Conservation (phyloP, 495 filamentous ascomycete genomes). For the Xylaria intraflava region DNA sequence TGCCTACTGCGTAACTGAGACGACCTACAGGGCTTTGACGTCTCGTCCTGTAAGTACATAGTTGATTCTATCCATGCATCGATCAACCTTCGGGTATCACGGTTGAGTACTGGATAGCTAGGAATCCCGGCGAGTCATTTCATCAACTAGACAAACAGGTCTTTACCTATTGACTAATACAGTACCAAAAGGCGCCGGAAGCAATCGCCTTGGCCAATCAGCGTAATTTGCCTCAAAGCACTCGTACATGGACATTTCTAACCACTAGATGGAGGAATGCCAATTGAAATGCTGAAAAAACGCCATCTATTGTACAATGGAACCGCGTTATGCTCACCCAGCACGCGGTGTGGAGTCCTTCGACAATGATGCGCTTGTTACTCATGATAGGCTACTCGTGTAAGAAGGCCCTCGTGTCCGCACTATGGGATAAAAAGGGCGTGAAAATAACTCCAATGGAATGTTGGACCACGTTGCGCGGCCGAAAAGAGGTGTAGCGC, state of each 20-base stretch:
- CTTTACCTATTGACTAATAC: conserved; percentile 5
- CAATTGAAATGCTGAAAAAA: conserved; percentile 6
- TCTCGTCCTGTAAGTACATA: background rate
- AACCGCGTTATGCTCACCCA: conserved; percentile 15
- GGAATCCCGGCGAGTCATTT: background rate
- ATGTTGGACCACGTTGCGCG: background rate
- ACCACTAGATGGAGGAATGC: background rate
- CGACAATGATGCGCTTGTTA: conserved; percentile 10
- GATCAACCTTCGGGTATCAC: background rate
- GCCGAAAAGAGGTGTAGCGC: background rate
- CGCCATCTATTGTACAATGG: conserved; percentile 14
- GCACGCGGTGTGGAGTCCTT: conserved; percentile 9
- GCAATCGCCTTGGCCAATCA: background rate
- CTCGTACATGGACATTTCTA: background rate
- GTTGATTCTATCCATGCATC: background rate
- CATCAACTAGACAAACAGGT: conserved; percentile 1
- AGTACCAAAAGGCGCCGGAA: background rate
- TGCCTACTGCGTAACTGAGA: no score
- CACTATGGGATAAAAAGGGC: background rate
- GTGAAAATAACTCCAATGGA: conserved; percentile 1
- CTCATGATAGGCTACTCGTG: background rate
- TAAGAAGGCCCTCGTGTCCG: background rate
- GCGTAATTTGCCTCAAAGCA: background rate
- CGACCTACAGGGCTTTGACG: no score
- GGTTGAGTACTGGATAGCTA: background rate